Evolutionary conservation across 768 basidiomycete genomes (phyloP), one percentile per base, ranked within the genome.

Genomic region (Hypholoma fasciculare): DNA sequence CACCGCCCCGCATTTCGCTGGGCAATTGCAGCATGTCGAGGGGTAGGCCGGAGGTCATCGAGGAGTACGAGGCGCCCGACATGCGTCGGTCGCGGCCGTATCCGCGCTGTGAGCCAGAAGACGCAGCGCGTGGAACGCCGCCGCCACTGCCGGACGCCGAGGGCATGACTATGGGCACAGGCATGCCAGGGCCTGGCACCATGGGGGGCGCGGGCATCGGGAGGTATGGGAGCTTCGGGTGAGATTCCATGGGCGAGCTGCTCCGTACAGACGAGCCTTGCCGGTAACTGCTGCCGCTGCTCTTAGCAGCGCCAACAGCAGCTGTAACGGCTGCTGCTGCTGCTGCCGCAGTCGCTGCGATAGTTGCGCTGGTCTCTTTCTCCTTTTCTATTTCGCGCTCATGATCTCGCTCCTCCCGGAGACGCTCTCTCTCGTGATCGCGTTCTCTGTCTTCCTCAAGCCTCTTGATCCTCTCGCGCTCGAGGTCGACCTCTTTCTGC

Each of bases 151-250:
- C 23, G 23, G 23, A 44, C 19, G 19, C 12, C 20, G 17, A 20
- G 7, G 46, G 46, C 54, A 46, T 27, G 7, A 40, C 34, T 30
- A 56, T 49, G 19, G 46, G 37, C 17, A 48, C 39, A 34, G 55
- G 55, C 47, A 56, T 56, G 23, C 55, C 48, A 46, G 49, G 46
- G 49, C 38, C 49, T 16, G 55, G 43, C 13, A 44, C 42, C 36
- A 38, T 59, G 5, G 67, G 67, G 4, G 67, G 67, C 9, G 63
- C 61, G 0, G 67, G 64, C 68, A 69, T 67, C 17, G 65, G 61
- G 17, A 67, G 52, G 40, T 69, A 69, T 5, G 63, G 61, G n/a
- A 65, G 52, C 16, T 42, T 57, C 12, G 42, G 60, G 26, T 52
- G 49, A 1, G 60, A 54, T 16, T 27, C n/a, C 20, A 53, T 20